phyloP scores from a whole-genome alignment of 2,329 filamentous ascomycete genomes.

The Byssothecium circinans region DNA sequence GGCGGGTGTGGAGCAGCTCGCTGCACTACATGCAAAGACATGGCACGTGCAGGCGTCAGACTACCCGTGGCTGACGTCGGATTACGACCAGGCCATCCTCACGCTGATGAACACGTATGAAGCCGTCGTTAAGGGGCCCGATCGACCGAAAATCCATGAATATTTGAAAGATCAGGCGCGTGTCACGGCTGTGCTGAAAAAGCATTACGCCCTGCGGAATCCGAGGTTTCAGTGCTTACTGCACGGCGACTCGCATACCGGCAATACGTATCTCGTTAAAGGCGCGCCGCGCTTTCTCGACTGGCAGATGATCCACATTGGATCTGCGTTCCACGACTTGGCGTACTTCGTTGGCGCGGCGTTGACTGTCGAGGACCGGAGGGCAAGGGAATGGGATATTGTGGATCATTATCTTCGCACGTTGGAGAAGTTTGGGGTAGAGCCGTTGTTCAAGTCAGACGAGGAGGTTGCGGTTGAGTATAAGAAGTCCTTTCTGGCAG shows the following conservation, averaged over 20 bases:
- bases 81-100: constrained; percentile 38
- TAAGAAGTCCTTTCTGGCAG: constrained; percentile 15
- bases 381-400: constrained; percentile 45
- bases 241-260: constrained; percentile 50
- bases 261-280: constrained; percentile 48
- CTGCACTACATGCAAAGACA: constrained; percentile 45
- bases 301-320: constrained; percentile 48
- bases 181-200: constrained; percentile 41
- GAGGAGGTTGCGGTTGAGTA: constrained; percentile 19
- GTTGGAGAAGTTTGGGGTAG: constrained; percentile 11
- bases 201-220: constrained; percentile 44
- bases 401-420: constrained; percentile 36
- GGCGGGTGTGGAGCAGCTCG: constrained; percentile 42
- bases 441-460: constrained; percentile 7
- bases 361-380: constrained; percentile 45
- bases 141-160: constrained; percentile 37
- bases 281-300: constrained; percentile 46
- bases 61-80: constrained; percentile 34
- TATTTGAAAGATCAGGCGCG: constrained; percentile 43
- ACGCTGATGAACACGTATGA: constrained; percentile 9
- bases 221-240: constrained; percentile 46
- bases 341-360: constrained; percentile 47
- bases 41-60: constrained; percentile 37
- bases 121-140: constrained; percentile 3
- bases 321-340: constrained; percentile 49